These are phyloP conservation scores for Borovskyia barvae DNA, from an alignment of 208 protist genomes.

Conservation along the genomic window DNA sequence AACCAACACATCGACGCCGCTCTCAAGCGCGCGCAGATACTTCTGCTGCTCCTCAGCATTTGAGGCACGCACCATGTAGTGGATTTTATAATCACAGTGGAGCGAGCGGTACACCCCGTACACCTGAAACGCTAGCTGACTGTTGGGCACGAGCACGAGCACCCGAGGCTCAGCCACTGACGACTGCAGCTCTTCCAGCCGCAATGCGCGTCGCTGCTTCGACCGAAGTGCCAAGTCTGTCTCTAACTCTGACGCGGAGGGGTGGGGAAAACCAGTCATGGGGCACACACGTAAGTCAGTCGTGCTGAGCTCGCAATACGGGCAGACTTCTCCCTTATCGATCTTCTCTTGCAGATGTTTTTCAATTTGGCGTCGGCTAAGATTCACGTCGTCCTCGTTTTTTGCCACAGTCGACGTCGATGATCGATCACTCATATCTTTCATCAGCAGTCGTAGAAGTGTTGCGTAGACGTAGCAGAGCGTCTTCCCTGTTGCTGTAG, in stretches of 20 bases:
- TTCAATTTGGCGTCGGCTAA: constrained; percentile 55
- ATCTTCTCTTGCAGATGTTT: constrained; percentile 64
- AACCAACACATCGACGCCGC: constrained; percentile 70
- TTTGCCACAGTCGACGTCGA: background rate
- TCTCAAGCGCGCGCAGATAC: constrained; percentile 50
- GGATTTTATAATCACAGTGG: constrained; percentile 45
- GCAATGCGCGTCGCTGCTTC: constrained; percentile 26
- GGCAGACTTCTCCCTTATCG: constrained; percentile 63
- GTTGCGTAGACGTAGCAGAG: constrained; percentile 85
- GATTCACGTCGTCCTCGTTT: constrained; percentile 4
- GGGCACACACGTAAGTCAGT: constrained; percentile 52
- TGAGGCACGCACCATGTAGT: constrained; percentile 62
- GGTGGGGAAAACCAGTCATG: constrained; percentile 73
- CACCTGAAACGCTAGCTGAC: constrained; percentile 65
- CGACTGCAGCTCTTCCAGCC: constrained; percentile 43
- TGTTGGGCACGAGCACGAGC: constrained; percentile 76
- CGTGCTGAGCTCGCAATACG: constrained; percentile 78
- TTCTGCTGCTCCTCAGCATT: constrained; percentile 67
- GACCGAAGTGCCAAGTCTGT: constrained; percentile 18
- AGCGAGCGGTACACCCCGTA: constrained; percentile 40
- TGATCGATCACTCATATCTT: constrained; percentile 17
- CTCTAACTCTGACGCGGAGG: constrained; percentile 19
- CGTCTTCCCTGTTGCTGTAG: constrained; percentile 92
- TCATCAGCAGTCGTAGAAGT: constrained; percentile 62
- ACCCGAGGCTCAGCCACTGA: constrained; percentile 57